These are phyloP conservation scores for Litsea cubeba DNA, from an alignment of 164 flowering plant genomes.

Conservation along the genomic window DNA sequence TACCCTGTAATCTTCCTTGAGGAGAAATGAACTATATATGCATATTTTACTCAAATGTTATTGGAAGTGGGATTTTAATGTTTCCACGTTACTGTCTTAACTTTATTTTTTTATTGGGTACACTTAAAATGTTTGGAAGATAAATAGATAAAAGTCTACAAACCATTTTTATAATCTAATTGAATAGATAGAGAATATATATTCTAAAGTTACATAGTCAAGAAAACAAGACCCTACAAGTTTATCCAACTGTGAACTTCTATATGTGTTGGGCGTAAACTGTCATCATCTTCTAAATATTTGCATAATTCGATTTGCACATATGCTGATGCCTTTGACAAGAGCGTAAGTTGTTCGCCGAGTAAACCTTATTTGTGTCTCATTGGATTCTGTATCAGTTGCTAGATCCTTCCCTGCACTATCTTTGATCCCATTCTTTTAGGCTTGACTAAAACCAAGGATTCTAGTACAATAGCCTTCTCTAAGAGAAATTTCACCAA, in stretches of 20 bases:
- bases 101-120: too few species aligned
- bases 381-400: neutral
- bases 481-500: conserved; percentile 13
- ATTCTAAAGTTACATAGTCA: too few species aligned
- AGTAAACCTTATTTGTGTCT: neutral
- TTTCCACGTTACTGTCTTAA: too few species aligned
- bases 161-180: too few species aligned
- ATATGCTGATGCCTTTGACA: conserved; percentile 2
- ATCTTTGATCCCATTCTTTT: neutral
- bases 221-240: neutral
- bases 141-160: too few species aligned
- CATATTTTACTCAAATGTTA: too few species aligned
- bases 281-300: neutral
- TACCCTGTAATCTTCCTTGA: too few species aligned
- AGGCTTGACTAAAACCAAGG: conserved; percentile 7
- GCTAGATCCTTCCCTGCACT: neutral
- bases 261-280: conserved; percentile 6
- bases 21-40: too few species aligned
- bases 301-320: conserved; percentile 6
- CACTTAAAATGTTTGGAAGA: too few species aligned
- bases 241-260: neutral
- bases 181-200: too few species aligned
- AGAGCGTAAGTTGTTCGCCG: neutral
- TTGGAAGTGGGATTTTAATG: too few species aligned
- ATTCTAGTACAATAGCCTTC: conserved; percentile 5